A percentile compares a stretch with the other conserved stretches of the same genome.
Conservation (phyloP, 192 early-diverging fungal species). For the Cladochytrium replicatum region DNA sequence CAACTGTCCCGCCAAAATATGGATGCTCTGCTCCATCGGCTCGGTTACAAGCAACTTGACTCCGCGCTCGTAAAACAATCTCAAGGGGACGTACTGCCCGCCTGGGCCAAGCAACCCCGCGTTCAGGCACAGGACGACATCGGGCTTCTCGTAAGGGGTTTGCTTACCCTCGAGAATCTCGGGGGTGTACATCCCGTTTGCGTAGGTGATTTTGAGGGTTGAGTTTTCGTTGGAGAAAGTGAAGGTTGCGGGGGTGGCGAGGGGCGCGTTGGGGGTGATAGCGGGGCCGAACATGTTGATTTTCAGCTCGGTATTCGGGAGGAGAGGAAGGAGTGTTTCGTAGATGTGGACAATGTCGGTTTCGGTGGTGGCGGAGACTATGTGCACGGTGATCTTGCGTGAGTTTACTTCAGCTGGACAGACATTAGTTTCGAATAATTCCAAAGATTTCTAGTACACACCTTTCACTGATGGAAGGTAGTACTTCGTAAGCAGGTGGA, state of each 20-base stretch:
- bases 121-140: constrained; percentile 38
- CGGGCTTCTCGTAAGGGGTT: constrained; percentile 29
- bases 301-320: constrained; percentile 39
- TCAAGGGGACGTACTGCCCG: constrained; percentile 27
- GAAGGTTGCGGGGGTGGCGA: constrained; percentile 21
- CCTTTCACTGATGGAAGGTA: too few relatives aligned
- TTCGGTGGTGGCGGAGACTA: constrained; percentile 35
- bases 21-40: constrained; percentile 39
- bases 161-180: too few relatives aligned
- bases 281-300: constrained; percentile 41
- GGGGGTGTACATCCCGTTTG: constrained; percentile 7
- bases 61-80: constrained; percentile 28
- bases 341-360: constrained; percentile 34
- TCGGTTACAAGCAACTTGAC: constrained; percentile 31
- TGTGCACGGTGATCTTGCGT: constrained; percentile 35
- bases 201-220: constrained; percentile 7
- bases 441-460: too few relatives aligned
- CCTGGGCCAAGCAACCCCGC: constrained; percentile 25
- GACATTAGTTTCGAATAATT: too few relatives aligned
- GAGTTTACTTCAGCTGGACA: constrained; percentile 15
- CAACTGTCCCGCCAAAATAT: too few relatives aligned
- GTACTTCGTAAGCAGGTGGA: constrained; percentile 38
- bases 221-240: constrained; percentile 18
- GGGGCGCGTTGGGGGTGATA: constrained; percentile 25
- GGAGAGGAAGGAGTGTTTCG: constrained; percentile 31